Evolutionary conservation across 345 rosid species (phyloP).

Genomic region (Linum lewisii): DNA sequence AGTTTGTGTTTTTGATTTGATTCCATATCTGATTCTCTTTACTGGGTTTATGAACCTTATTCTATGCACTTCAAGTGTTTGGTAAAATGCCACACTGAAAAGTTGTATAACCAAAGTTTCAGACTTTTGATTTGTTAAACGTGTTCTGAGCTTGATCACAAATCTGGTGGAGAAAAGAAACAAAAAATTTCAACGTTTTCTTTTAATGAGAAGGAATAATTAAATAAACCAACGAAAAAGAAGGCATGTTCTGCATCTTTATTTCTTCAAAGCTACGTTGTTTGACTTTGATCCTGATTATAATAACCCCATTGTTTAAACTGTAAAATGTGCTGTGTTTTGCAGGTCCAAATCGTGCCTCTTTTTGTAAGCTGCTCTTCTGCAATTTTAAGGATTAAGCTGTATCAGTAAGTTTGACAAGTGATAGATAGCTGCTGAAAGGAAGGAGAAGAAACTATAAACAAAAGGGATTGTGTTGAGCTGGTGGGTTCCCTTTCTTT

Average conservation of each 20-base stretch:
- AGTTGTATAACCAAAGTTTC: not conserved
- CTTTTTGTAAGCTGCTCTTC: slow-evolving; percentile 15
- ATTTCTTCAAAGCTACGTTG: not conserved
- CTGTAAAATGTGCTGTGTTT: slow-evolving; percentile 1
- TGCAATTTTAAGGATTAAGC: slow-evolving; percentile 24
- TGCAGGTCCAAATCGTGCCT: slow-evolving; percentile 21
- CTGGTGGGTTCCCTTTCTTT: slow-evolving; percentile 42
- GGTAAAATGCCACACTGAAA: not conserved
- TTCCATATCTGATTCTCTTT: not conserved
- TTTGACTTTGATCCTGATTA: slow-evolving; percentile 4
- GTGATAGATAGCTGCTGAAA: slow-evolving; percentile 22
- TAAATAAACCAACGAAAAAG: not conserved
- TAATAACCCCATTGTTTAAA: no score
- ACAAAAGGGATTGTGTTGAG: slow-evolving; percentile 37
- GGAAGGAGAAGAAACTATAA: slow-evolving; percentile 18
- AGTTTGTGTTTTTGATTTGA: not conserved
- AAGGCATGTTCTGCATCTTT: not conserved
- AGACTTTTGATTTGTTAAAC: no score
- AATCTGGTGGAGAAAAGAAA: not conserved
- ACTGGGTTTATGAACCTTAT: no score
- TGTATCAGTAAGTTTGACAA: slow-evolving; percentile 13
- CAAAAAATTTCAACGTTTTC: no score
- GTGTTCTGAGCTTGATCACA: no score
- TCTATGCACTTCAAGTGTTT: not conserved
- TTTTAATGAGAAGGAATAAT: not conserved